Percentiles rank a stretch among this genome's conserved stretches.
These are phyloP conservation scores for Fragilariopsis cylindrus DNA, from an alignment of 108 stramenopile genomes.

Conservation along the genomic window DNA sequence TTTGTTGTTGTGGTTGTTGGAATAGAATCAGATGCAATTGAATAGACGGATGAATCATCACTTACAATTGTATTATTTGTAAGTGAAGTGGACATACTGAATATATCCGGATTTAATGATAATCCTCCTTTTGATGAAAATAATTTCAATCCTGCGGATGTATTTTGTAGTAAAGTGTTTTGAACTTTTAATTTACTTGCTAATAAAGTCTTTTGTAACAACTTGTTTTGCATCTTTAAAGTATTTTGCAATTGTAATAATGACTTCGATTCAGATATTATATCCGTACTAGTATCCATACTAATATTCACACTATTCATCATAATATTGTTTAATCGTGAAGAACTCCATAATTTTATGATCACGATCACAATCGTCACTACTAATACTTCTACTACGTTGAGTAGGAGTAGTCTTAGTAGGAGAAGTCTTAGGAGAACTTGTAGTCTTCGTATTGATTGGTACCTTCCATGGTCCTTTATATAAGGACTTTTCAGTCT, in stretches of 20 bases:
- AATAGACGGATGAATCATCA: too few relatives aligned
- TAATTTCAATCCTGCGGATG: conserved; percentile 21
- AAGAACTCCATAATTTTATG: conserved; percentile 45
- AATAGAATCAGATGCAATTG: neutral
- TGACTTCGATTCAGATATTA: too few relatives aligned
- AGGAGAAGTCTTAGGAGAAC: too few relatives aligned
- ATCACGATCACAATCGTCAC: conserved; percentile 56
- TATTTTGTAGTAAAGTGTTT: conserved; percentile 22
- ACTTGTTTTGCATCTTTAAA: too few relatives aligned
- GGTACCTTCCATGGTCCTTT: conserved; percentile 42
- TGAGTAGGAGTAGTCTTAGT: too few relatives aligned
- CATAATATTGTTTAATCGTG: conserved; percentile 32
- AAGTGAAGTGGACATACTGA: too few relatives aligned
- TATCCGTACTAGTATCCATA: too few relatives aligned
- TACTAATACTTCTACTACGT: conserved; percentile 41
- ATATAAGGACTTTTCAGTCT: conserved; percentile 46
- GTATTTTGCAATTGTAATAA: too few relatives aligned
- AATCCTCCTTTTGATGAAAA: neutral
- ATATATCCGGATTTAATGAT: too few relatives aligned
- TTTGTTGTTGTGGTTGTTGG: neutral
- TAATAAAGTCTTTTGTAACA: too few relatives aligned
- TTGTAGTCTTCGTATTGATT: conserved; percentile 13
- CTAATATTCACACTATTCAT: conserved; percentile 30
- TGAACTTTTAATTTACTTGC: too few relatives aligned
- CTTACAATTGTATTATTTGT: too few relatives aligned